Base-by-base conservation (phyloP, 148 eudicot species). In the Drosera capensis region DNA sequence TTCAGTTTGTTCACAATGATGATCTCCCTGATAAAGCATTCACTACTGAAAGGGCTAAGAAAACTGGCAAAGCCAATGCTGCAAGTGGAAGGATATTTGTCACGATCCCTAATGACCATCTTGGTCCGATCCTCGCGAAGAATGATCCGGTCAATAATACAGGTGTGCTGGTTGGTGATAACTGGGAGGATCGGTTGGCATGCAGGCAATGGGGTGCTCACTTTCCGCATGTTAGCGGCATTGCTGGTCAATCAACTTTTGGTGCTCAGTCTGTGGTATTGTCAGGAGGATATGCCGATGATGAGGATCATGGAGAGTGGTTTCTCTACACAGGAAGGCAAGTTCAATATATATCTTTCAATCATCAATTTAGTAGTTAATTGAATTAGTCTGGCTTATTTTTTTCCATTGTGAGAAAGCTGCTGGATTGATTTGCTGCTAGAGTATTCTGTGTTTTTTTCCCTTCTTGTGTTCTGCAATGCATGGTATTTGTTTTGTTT, bases 291-390 rank as follows among this genome's bases (percentile, higher is more conserved):
- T 90, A 90, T 56, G 68, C 64, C 56, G 95, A 84, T 52, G 95
- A 90, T 21, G 85, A 90, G 51, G 97, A 90, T 57, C 79, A 90
- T 59, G 97, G 97, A 36, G 97, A 90, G 58, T 90, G 97, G 97
- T 90, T 90, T 43, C 70, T 90, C 30, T 90, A 90, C 56, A 90
- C 93, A 0, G 87, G 94, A 75, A 84, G 95, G 96, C n/a, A n/a
- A n/a, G n/a, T n/a, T n/a, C n/a, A n/a, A n/a, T n/a, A n/a, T n/a
- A n/a, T n/a, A n/a, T n/a, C n/a, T n/a, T n/a, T n/a, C n/a, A n/a
- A n/a, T n/a, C n/a, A n/a, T n/a, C n/a, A n/a, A n/a, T n/a, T n/a
- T n/a, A n/a, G n/a, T n/a, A n/a, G n/a, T n/a, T n/a, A n/a, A n/a
- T n/a, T n/a, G n/a, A n/a, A n/a, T n/a, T n/a, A n/a, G n/a, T n/a